Base-by-base conservation (phyloP, 31 red algal genomes). In the Pterothamnion heteromorphum region DNA sequence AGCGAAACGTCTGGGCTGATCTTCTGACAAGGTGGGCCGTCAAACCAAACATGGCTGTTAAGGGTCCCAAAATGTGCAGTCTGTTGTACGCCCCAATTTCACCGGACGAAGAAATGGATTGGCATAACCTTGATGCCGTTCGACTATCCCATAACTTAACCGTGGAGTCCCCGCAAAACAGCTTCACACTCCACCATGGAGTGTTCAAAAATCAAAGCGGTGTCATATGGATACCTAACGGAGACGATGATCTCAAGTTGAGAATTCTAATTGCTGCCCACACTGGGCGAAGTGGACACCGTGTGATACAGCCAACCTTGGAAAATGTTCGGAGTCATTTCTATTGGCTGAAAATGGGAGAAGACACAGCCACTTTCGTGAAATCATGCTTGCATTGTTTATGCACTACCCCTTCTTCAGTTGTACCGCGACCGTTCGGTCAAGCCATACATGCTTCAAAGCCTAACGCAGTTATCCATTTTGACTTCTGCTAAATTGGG, bases 211-310 rank as follows among this genome's bases (percentile, higher is more conserved):
- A 84, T 18, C 32, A 92, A 32, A 20, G 78, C 44, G 82, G 84
- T 28, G 32, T 3, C 18, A 18, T 93, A 27, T 93, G 92, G 92
- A 80, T 93, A 18, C 92, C 87, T 88, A 44, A 74, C 3, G 27
- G 0, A 5, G 41, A 80, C 58, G 24, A 33, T 9, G 20, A 20
- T 4, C 35, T 93, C 24, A 80, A 24, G 3, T 34, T 90, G 26
- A 4, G 87, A 31, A 26, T 93, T 33, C 78, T 93, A 26, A 89
- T 93, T 21, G 92, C 92, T n/a, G 87, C 32, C 3, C 86, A 89
- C 32, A 80, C 92, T 4, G 58, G 36, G 0, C 20, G 30, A 9
- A 33, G 51, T 3, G 87, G 87, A 41, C 87, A 90, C 71, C 38
- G 51, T 76, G 22, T 22, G 30, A 27, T 31, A 43, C 32, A n/a